Evolutionary conservation across 768 basidiomycete species (phyloP), one percentile per base, ranked within the genome.

Genomic region (Hemileccinum impolitum): DNA sequence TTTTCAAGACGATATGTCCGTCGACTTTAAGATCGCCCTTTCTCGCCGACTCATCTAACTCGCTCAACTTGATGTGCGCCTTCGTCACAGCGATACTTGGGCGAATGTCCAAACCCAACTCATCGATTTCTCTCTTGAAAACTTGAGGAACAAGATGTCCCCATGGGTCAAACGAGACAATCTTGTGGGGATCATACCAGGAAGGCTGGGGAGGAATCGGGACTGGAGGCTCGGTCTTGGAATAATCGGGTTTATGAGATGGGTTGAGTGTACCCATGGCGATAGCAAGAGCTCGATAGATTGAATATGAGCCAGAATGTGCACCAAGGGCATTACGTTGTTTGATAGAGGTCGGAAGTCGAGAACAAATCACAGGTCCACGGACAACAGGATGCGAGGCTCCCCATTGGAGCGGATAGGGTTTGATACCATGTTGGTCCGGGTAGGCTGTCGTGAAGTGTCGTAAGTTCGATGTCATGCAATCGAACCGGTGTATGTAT

Each of bases 11-110:
- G 47, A 97, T 71, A 62, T 84, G 86, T 4, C 91, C 94, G 65
- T 98, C 95, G 2, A 95, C 70, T 7, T 52, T 64, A 35, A 98
- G 68, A 15, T 82, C 77, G 2, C 94, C 94, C 53, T 76, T 79
- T 47, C 84, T 74, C 25, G 82, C 83, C 1, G 83, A 75, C 42
- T 90, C 89, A 66, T 97, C 95, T 43, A 98, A 73, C 70, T 98
- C 95, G 65, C 82, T 84, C 67, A 98, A 77, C 76, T 97, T 97
- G 75, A 98, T 82, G 64, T 96, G 94, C 0, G 94, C 88, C 52
- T 84, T 86, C 10, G 95, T 98, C 44, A 95, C 81, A 1, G 92
- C 88, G 57, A 98, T 97, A 47, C 91, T 94, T 1, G 95, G 95
- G 14, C 94, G 74, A 32, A 94, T 76, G 65, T 98, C 94, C 48